phyloP scores from a whole-genome alignment of 768 basidiomycete species.

The Serendipita indica region DNA sequence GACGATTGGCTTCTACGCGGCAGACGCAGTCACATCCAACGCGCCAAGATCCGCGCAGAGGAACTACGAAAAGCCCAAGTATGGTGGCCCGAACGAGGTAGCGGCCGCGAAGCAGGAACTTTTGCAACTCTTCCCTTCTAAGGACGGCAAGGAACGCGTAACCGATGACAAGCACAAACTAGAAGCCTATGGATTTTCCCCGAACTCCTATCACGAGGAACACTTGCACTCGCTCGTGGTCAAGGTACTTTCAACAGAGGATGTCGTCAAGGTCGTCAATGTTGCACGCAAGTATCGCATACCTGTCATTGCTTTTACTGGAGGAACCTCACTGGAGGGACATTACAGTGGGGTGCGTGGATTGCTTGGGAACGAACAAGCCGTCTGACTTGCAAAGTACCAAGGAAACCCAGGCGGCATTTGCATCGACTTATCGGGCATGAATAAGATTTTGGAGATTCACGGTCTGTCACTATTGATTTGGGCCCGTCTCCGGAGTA shows the following conservation, averaged over 20 bases:
- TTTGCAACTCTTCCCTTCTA: background rate
- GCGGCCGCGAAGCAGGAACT: background rate
- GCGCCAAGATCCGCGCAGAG: background rate
- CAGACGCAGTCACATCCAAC: background rate
- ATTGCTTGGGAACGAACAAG: conserved; percentile 14
- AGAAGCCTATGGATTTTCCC: conserved; percentile 3
- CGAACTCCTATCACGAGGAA: conserved; percentile 1
- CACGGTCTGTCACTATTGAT: conserved; percentile 33
- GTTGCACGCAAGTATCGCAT: conserved; percentile 59
- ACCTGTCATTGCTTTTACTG: conserved; percentile 66
- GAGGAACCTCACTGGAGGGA: conserved; percentile 72
- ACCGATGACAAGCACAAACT: background rate
- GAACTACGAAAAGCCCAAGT: conserved; percentile 3
- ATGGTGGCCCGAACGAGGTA: background rate
- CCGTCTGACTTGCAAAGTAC: conserved; percentile 21
- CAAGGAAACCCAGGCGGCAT: conserved; percentile 37
- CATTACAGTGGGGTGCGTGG: conserved; percentile 49
- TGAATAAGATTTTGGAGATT: conserved; percentile 66
- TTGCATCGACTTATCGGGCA: conserved; percentile 60
- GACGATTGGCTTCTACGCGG: background rate
- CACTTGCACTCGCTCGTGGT: conserved; percentile 42
- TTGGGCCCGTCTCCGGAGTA: background rate
- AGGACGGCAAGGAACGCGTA: background rate
- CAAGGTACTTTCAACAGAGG: conserved; percentile 55
- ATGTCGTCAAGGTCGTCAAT: conserved; percentile 66